Conservation (phyloP, 805 yeast genomes). For the Ogataea trehalophila region DNA sequence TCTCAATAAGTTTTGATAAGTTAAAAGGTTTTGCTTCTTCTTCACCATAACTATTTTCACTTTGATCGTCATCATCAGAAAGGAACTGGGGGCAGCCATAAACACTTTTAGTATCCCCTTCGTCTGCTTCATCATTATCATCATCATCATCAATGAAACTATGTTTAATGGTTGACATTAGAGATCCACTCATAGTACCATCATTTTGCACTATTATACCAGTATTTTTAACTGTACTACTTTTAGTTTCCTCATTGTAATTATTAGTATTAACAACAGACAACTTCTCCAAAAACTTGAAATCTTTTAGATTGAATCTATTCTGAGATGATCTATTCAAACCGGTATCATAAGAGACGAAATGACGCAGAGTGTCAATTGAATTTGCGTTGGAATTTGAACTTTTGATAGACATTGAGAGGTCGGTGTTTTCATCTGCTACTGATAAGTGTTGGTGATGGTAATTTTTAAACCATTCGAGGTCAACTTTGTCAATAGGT, state of each 20-base stretch:
- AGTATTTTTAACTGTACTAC: too few species aligned
- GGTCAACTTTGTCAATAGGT: slow-evolving; percentile 7
- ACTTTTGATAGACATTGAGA: neutral
- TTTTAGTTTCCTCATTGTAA: too few species aligned
- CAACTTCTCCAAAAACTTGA: slow-evolving; percentile 7
- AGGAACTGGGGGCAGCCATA: neutral
- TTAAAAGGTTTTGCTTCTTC: slow-evolving; percentile 21
- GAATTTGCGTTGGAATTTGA: neutral
- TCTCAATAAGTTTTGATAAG: slow-evolving; percentile 6
- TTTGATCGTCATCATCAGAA: slow-evolving; percentile 1
- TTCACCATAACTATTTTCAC: slow-evolving; percentile 23
- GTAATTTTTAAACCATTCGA: neutral
- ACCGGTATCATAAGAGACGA: slow-evolving; percentile 29
- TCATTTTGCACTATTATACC: too few species aligned
- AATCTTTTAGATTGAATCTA: slow-evolving; percentile 8
- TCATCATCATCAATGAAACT: slow-evolving; percentile 12
- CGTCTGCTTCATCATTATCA: neutral
- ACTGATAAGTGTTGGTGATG: too few species aligned
- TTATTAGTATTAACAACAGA: neutral
- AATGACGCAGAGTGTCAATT: slow-evolving; percentile 22
- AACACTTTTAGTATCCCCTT: neutral
- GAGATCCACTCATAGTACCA: slow-evolving; percentile 5
- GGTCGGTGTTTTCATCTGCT: too few species aligned
- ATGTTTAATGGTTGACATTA: slow-evolving; percentile 18
- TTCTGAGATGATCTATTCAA: slow-evolving; percentile 8